Base-by-base conservation (phyloP, 2,329 filamentous ascomycete species). In the Fusarium devonianum region DNA sequence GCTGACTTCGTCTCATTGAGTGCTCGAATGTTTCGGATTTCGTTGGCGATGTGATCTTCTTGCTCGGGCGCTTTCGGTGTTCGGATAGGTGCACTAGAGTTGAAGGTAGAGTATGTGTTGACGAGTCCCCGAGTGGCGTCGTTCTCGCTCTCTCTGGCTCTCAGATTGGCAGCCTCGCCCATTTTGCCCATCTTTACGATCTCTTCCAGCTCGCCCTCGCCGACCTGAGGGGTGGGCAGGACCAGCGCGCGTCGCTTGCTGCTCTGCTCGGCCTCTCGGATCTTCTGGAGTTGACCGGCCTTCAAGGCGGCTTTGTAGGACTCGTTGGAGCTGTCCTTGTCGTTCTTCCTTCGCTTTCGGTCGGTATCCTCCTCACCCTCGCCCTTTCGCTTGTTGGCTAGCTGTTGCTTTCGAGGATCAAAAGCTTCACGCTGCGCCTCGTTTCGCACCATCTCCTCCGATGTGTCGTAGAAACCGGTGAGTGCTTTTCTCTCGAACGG, bases 141-240 rank as follows among this genome's bases (percentile, higher is more conserved):
- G 58, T 92, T 95, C 51, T 96, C 91, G 69, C 89, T 89, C 42
- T 86, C 85, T 33, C 84, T 83, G 4, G 90, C 90, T 69, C 89
- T 78, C 56, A 81, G 77, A 65, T 86, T 92, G 32, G 94, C 94
- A 40, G 88, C 86, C 67, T 97, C 92, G 26, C 93, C 94, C 52
- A 92, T 84, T 82, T 96, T 89, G 33, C 94, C 93, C 92, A 97
- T 96, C 78, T 99, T 99, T 58, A 99, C 91, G 66, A 99, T 97
- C 61, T 97, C 92, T 68, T 99, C 94, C 50, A 99, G 78, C 73
- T 99, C 94, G 32, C 85, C 82, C 67, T 99, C 94, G 70, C 90
- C 87, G 64, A 99, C 91, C 73, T 99, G 94, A 7, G 94, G 94
- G 17, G 89, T 79, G 7, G 94, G 94, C 18, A 99, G 77, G 34